Base-by-base conservation (phyloP, 768 basidiomycete genomes). In the Chlorophyllum brunneum region DNA sequence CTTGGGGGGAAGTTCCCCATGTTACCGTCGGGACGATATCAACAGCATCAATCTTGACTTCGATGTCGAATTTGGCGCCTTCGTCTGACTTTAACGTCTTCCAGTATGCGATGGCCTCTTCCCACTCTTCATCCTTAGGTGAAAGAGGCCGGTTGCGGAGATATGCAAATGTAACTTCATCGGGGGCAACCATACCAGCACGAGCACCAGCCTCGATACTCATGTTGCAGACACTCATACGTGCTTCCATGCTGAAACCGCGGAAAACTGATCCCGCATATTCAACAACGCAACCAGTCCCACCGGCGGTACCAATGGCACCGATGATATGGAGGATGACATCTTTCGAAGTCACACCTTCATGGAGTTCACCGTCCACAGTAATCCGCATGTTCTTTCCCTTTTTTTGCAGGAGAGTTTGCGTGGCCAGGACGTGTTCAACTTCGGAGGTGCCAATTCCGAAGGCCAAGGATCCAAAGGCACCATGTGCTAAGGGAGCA, bases 361-460 rank as follows among this genome's bases (percentile, higher is more conserved):
- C 85, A 18, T 72, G 73, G 24, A 95, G 80, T 29, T 82, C 77
- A 54, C 92, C 92, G 47, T 95, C 85, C 57, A 95, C 90, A 41
- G 82, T 84, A 60, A 95, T 88, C 39, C 88, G 84, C 91, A 95
- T 93, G 71, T 94, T 95, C 73, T 92, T 92, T 50, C 82, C 81
- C 69, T 93, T 92, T 64, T 78, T 83, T 70, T 95, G 92, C 56
- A 91, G 72, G 18, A 95, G 74, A 43, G 90, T 92, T 68, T 95
- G 92, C 6, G 92, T 95, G 11, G 92, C 92, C 42, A 95, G 84
- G 58, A 94, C 92, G 65, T 95, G 92, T 64, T 95, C 92, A 60
- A 95, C 92, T 64, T 95, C 92, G 44, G 91, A 93, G 10, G 92
- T 95, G 34, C 92, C 92, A 60, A 95, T 94, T 55, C 92, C 92